Conservation (phyloP, 202 grass and related monocot species). For the Carex arenaria region DNA sequence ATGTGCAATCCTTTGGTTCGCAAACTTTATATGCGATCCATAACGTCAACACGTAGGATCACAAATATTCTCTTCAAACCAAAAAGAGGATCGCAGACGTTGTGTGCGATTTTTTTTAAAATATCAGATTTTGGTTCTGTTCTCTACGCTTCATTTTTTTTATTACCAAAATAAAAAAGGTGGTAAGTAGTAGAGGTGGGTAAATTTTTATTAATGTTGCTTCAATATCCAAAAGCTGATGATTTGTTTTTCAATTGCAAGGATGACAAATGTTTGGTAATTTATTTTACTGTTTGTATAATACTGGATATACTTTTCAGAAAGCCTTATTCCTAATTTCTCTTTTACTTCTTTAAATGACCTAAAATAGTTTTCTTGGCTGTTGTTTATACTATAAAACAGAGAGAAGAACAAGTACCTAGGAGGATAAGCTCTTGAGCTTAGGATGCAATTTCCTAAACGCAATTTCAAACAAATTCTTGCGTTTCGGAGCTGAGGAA, state of each 20-base stretch:
- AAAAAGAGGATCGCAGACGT: neutral
- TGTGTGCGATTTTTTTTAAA: neutral
- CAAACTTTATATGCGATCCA: neutral
- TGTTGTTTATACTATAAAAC: neutral
- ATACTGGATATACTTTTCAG: neutral
- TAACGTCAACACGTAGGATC: neutral
- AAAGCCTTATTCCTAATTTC: neutral
- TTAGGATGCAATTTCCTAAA: neutral
- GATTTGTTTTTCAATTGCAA: neutral
- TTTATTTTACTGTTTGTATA: neutral
- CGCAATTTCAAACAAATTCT: neutral
- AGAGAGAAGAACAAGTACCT: neutral
- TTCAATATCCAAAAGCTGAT: neutral
- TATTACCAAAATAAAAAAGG: neutral
- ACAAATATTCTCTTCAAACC: neutral
- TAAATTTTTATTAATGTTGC: neutral
- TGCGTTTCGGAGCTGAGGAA: neutral
- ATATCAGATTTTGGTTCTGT: neutral
- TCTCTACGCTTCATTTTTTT: neutral
- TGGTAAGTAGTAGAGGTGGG: neutral
- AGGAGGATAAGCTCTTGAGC: neutral
- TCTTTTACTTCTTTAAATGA: neutral
- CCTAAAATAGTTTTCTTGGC: neutral
- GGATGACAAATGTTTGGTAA: neutral
- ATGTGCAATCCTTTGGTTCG: neutral